Evolutionary conservation across 352 stramenopile species (phyloP).

Genomic region (Pythium pyrilobum): DNA sequence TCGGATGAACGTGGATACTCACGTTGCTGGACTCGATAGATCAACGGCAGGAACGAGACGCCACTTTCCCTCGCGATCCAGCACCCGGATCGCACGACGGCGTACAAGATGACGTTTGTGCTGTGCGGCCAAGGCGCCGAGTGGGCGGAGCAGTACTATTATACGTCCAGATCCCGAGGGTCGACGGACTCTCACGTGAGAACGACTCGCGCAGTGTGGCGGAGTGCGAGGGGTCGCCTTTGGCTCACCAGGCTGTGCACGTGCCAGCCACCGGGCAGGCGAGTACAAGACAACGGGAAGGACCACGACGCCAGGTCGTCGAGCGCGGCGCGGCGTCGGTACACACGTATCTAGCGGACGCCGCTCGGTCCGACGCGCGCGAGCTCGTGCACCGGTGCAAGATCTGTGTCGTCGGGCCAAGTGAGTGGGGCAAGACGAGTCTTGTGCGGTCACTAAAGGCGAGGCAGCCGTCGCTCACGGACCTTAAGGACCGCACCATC

Average conservation of each 20-base stretch:
- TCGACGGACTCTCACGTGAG: too few species aligned
- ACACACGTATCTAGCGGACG: conserved; percentile 1
- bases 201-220: too few species aligned
- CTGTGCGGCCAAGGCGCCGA: background rate
- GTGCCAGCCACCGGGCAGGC: background rate
- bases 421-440: conserved; percentile 7
- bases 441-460: background rate
- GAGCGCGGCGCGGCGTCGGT: background rate
- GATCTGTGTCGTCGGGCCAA: background rate
- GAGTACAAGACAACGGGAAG: background rate
- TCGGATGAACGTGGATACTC: too few species aligned
- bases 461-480: background rate
- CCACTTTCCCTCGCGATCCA: background rate
- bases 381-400: conserved; percentile 5
- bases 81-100: background rate
- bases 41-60: background rate
- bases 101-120: background rate
- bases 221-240: too few species aligned
- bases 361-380: background rate
- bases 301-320: background rate
- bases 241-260: too few species aligned
- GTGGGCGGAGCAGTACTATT: background rate
- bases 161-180: too few species aligned
- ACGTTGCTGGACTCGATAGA: too few species aligned
- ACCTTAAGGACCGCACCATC: background rate